Conservation (phyloP, 2,329 filamentous ascomycete genomes). For the Venturia pyrina region DNA sequence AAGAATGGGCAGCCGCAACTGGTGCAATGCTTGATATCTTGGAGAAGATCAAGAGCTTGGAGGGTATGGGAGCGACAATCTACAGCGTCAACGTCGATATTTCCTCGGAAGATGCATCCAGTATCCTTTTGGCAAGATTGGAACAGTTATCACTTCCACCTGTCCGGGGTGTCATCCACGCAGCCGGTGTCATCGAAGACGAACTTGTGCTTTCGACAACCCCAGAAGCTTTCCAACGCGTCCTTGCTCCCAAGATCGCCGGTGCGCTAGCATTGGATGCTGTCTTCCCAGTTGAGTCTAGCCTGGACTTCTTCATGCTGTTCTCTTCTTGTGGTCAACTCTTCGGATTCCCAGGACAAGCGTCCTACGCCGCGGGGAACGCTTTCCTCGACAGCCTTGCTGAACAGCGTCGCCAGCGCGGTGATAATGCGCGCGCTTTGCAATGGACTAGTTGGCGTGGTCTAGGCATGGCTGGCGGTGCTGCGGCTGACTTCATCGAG, state of each 20-base stretch:
- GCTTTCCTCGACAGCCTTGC: slow-evolving; percentile 27
- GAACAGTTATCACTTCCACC: neutral
- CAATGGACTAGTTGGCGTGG: slow-evolving; percentile 36
- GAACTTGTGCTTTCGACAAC: neutral
- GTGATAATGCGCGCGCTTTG: slow-evolving; percentile 33
- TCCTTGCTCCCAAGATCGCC: neutral
- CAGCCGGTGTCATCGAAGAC: neutral
- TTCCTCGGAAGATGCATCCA: neutral
- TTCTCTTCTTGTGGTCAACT: slow-evolving; percentile 13
- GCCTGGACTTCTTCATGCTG: neutral
- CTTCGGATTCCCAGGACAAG: neutral
- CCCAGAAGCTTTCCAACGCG: neutral
- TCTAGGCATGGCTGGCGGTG: slow-evolving; percentile 24
- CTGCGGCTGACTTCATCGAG: slow-evolving; percentile 28
- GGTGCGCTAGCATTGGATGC: neutral
- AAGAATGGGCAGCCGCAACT: neutral
- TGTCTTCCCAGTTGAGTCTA: neutral
- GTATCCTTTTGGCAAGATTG: neutral
- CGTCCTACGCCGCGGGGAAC: slow-evolving; percentile 23
- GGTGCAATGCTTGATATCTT: neutral
- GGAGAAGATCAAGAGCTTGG: neutral
- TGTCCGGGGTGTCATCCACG: neutral
- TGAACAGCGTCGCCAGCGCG: slow-evolving; percentile 20
- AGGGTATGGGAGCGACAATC: neutral
- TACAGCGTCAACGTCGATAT: neutral